A percentile compares a stretch with the other conserved stretches of the same genome.
These are phyloP conservation scores for Sporothrix curviconia DNA, from an alignment of 2,329 filamentous ascomycete species.

Conservation along the genomic window DNA sequence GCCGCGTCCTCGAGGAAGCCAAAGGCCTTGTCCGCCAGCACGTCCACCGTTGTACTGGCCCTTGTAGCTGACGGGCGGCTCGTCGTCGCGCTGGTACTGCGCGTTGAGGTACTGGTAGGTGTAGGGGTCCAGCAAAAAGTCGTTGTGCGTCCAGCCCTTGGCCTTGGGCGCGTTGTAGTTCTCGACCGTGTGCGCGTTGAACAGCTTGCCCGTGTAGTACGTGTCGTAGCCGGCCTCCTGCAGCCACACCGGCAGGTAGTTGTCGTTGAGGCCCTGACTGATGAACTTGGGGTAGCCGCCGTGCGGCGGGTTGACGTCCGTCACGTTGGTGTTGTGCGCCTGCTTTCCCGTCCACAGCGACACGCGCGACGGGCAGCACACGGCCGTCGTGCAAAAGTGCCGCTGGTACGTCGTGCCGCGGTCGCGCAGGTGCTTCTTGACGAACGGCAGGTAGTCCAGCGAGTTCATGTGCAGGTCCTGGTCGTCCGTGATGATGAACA, in stretches of 20 bases:
- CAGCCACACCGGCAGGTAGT: constrained; percentile 66
- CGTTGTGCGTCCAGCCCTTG: constrained; percentile 52
- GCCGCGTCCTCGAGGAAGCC: constrained; percentile 57
- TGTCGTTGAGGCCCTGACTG: constrained; percentile 55
- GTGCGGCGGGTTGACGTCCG: constrained; percentile 48
- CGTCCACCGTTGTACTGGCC: constrained; percentile 49
- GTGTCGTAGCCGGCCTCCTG: constrained; percentile 62
- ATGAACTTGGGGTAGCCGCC: constrained; percentile 63
- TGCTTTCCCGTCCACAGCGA: constrained; percentile 59
- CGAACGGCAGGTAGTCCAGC: constrained; percentile 48
- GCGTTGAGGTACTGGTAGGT: constrained; percentile 60
- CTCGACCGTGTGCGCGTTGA: constrained; percentile 54
- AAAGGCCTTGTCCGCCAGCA: constrained; percentile 52
- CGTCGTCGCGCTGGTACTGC: constrained; percentile 50
- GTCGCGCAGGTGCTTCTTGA: constrained; percentile 38
- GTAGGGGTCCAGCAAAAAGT: constrained; percentile 53
- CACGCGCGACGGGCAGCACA: constrained; percentile 63
- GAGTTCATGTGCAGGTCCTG: constrained; percentile 57
- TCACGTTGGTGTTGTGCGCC: constrained; percentile 67
- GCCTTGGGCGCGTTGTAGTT: constrained; percentile 56
- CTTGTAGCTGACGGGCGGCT: constrained; percentile 47
- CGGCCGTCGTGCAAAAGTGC: constrained; percentile 60
- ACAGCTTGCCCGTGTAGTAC: constrained; percentile 67
- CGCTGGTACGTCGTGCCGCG: constrained; percentile 53
- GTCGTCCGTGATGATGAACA: constrained; percentile 58